These are phyloP conservation scores for Aspergillus chevalieri DNA, from an alignment of 2,329 filamentous ascomycete genomes.

Conservation along the genomic window DNA sequence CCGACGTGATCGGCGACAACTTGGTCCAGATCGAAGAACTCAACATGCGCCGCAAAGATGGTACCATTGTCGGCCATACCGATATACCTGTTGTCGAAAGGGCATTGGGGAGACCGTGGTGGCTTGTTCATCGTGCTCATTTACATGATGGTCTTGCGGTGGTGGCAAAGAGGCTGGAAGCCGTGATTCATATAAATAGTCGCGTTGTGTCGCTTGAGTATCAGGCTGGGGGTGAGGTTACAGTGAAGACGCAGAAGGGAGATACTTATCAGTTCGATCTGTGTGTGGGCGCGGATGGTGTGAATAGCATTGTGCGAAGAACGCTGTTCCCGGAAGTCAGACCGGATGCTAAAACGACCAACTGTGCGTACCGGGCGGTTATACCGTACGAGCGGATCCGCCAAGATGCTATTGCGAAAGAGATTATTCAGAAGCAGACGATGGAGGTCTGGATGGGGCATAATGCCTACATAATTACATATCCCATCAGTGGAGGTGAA, in stretches of 20 bases:
- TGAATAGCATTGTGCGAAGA: constrained; percentile 35
- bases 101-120: constrained; percentile 30
- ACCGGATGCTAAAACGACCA: constrained; percentile 35
- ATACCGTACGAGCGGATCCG: constrained; percentile 40
- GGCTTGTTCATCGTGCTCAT: constrained; percentile 45
- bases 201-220: not conserved
- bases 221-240: not conserved
- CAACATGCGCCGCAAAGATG: constrained; percentile 36
- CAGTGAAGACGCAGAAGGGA: not conserved
- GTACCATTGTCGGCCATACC: constrained; percentile 34
- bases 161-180: constrained; percentile 35
- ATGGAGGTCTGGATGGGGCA: constrained; percentile 41
- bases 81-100: not conserved
- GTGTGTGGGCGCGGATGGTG: constrained; percentile 38
- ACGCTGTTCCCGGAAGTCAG: constrained; percentile 38
- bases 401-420: constrained; percentile 36
- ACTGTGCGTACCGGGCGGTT: constrained; percentile 43
- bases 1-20: constrained; percentile 25
- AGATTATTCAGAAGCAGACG: constrained; percentile 33
- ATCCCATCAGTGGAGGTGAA: constrained; percentile 36
- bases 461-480: constrained; percentile 43
- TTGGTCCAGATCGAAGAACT: not conserved
- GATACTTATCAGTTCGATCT: constrained; percentile 28
- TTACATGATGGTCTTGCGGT: constrained; percentile 40
- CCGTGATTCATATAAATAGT: constrained; percentile 3